Evolutionary conservation across 345 rosid genomes (phyloP).

Genomic region (Salix udensis): DNA sequence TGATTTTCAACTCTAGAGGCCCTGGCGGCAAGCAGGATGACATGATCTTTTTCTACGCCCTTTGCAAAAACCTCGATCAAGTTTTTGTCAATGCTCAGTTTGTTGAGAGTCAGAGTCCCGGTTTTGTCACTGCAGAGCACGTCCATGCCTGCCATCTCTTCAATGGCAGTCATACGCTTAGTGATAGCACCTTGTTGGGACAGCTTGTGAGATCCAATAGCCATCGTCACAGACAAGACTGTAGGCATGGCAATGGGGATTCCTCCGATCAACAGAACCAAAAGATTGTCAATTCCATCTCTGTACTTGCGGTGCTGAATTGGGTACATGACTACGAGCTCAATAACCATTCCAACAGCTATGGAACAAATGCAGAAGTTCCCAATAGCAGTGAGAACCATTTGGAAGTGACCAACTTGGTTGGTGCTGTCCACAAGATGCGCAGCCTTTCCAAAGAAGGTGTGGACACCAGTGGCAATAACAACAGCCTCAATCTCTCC

Average conservation of each 20-base stretch:
- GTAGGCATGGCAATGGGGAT: slow-evolving; percentile 34
- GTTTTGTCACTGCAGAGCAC: slow-evolving; percentile 36
- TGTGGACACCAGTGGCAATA: slow-evolving; percentile 43
- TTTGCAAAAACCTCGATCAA: slow-evolving; percentile 25
- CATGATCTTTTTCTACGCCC: slow-evolving; percentile 25
- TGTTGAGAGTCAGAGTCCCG: slow-evolving; percentile 28
- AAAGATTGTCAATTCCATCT: slow-evolving; percentile 29
- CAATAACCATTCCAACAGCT: slow-evolving; percentile 24
- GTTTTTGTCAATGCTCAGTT: slow-evolving; percentile 24
- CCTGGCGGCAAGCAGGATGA: slow-evolving; percentile 28
- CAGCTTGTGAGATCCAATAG: slow-evolving; percentile 29
- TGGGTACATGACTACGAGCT: slow-evolving; percentile 28
- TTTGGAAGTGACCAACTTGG: slow-evolving; percentile 39
- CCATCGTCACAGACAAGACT: slow-evolving; percentile 32
- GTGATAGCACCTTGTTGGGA: slow-evolving; percentile 31
- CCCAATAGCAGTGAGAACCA: slow-evolving; percentile 31
- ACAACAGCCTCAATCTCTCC: slow-evolving; percentile 42
- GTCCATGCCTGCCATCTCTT: slow-evolving; percentile 33
- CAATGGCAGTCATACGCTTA: slow-evolving; percentile 31
- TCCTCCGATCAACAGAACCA: slow-evolving; percentile 31
- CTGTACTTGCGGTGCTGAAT: slow-evolving; percentile 30
- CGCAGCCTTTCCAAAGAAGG: slow-evolving; percentile 45
- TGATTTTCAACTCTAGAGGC: slow-evolving; percentile 35
- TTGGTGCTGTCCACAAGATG: slow-evolving; percentile 45
- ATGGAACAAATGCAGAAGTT: slow-evolving; percentile 32